These are phyloP conservation scores for Ilyonectria sp. DNA, from an alignment of 2,329 filamentous ascomycete genomes.

Conservation along the genomic window DNA sequence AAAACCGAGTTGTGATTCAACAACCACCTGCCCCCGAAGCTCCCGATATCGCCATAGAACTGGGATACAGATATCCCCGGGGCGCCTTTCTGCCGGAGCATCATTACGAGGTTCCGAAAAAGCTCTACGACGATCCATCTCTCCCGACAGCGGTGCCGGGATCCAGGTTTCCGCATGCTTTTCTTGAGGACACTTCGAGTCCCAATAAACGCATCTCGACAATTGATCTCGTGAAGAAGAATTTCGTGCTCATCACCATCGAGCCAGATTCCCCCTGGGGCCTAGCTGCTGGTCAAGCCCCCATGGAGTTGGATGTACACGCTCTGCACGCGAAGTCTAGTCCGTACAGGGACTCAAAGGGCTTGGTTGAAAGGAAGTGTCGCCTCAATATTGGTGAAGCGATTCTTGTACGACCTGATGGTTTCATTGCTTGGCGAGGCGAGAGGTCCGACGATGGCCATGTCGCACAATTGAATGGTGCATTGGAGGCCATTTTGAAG, in stretches of 20 bases:
- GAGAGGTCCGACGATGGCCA: background rate
- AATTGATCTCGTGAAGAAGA: slow-evolving; percentile 8
- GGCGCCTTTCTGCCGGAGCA: slow-evolving; percentile 1
- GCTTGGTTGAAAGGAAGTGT: background rate
- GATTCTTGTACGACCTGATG: slow-evolving; percentile 12
- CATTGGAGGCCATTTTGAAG: background rate
- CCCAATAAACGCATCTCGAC: background rate
- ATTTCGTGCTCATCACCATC: slow-evolving; percentile 6
- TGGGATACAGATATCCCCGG: background rate
- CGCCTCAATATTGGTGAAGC: background rate
- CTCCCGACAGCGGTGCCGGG: background rate
- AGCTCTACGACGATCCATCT: background rate
- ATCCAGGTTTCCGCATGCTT: slow-evolving; percentile 8
- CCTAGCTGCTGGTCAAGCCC: background rate
- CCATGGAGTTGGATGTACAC: background rate
- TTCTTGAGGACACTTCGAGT: background rate
- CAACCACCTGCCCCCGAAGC: slow-evolving; percentile 3
- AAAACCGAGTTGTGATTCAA: slow-evolving; percentile 10
- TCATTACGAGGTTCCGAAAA: background rate
- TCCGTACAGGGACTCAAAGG: background rate
- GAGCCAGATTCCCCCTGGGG: background rate
- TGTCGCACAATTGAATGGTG: background rate
- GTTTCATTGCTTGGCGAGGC: slow-evolving; percentile 14
- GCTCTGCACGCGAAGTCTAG: background rate
- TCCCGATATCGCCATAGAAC: slow-evolving; percentile 3